These are phyloP conservation scores for Trichoderma atrobrunneum DNA, from an alignment of 2,329 filamentous ascomycete genomes.

Conservation along the genomic window DNA sequence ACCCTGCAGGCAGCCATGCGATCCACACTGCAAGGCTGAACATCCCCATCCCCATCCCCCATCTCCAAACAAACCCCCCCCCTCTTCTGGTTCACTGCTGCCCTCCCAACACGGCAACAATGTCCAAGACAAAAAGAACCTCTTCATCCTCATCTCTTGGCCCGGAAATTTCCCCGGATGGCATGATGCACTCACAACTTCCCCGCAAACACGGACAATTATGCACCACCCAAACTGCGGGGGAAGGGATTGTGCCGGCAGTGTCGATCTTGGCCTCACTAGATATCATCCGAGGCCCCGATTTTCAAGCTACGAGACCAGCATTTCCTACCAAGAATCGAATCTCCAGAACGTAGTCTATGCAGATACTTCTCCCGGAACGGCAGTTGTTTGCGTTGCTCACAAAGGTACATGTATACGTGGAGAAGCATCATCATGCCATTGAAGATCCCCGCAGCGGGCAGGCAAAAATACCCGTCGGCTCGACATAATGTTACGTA, in stretches of 20 bases:
- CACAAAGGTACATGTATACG: not conserved
- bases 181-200: not conserved
- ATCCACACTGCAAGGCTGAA: not conserved
- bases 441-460: not conserved
- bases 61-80: not conserved
- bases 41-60: not conserved
- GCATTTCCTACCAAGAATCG: not conserved
- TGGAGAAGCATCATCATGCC: not conserved
- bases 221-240: not conserved
- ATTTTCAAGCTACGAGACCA: not conserved
- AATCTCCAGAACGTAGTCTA: not conserved
- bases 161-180: conserved; percentile 6
- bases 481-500: not conserved
- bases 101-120: too few species aligned
- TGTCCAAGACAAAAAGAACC: not conserved
- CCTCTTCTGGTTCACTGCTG: not conserved
- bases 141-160: not conserved
- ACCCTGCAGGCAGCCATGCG: not conserved
- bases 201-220: not conserved
- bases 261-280: not conserved
- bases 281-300: not conserved
- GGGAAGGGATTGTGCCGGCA: not conserved
- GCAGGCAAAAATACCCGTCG: conserved; percentile 2
- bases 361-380: not conserved
- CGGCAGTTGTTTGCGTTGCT: not conserved